These are phyloP conservation scores for Astraeus odoratus DNA, from an alignment of 768 basidiomycete species.

Conservation along the genomic window DNA sequence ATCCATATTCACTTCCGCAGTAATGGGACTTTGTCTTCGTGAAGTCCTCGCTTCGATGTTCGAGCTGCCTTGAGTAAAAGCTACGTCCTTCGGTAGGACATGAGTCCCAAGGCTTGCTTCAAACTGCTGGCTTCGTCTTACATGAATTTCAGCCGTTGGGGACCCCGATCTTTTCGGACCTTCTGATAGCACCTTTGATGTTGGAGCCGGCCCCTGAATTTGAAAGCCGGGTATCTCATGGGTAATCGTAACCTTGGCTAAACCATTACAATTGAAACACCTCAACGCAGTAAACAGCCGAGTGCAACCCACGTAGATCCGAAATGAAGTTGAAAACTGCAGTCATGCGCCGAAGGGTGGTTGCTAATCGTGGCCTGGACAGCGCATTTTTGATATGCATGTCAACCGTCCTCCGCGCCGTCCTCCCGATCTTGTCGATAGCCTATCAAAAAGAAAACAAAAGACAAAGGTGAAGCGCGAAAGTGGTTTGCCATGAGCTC, in stretches of 20 bases:
- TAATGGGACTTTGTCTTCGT: conserved; percentile 9
- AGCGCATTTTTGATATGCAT: conserved; percentile 68
- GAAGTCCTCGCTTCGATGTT: conserved; percentile 4
- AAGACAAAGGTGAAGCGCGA: neutral
- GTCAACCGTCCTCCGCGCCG: conserved; percentile 59
- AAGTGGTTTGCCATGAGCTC: neutral
- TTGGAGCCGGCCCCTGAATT: conserved; percentile 11
- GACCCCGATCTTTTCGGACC: conserved; percentile 4
- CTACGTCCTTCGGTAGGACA: conserved; percentile 11
- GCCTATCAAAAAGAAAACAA: conserved; percentile 28
- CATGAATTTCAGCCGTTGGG: conserved; percentile 11
- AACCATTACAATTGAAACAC: conserved; percentile 11
- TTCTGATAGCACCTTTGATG: conserved; percentile 8
- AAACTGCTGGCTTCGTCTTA: conserved; percentile 10
- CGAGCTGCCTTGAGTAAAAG: neutral
- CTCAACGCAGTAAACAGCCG: conserved; percentile 4
- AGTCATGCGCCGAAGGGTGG: conserved; percentile 62
- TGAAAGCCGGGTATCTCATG: conserved; percentile 40
- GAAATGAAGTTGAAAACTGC: conserved; percentile 63
- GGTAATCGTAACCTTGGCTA: conserved; percentile 48
- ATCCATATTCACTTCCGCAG: conserved; percentile 10
- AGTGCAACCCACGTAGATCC: conserved; percentile 51
- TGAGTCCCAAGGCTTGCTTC: conserved; percentile 8
- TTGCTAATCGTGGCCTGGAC: conserved; percentile 61
- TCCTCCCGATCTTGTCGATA: conserved; percentile 63